Evolutionary conservation across 169 alveolate genomes (phyloP), one percentile per base, ranked within the genome.

Genomic region (Plasmodium gaboni): DNA sequence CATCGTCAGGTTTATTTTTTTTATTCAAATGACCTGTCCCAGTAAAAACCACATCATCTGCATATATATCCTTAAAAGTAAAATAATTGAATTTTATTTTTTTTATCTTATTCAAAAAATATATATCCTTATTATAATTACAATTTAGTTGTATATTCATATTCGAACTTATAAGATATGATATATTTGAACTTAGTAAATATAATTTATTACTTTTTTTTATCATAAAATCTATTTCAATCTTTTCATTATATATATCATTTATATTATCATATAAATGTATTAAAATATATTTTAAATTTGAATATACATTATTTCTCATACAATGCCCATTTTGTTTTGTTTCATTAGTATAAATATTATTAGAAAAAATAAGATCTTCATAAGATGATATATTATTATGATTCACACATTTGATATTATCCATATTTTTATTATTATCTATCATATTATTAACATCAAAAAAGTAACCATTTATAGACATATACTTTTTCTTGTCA

Each of bases 141-240:
- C 24, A 32, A 57, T 17, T 10, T 42, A 80, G 17, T 2, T 50
- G n/a, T 26, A 68, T 17, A 55, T 55, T 67, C 24, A 80, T 59
- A 13, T 80, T 80, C 51, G 61, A 42, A 44, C 90, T 80, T 28
- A 80, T 55, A 50, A 71, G 42, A 48, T 65, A 80, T 24, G 55
- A 68, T 2, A n/a, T 48, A 2, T 10, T 24, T 13, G 50, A 44
- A 28, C 24, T 65, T 8, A 55, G 42, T 32, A 80, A 44, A 48
- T 68, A 17, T 38, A 80, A 50, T 1, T n/a, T 42, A 26, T 80
- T 80, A 60, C 46, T 48, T 50, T 53, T 68, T 38, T 32, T 42
- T 80, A 65, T 19, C 17, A 5, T 38, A 12, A 61, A 80, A 9
- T 38, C 42, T 50, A 80, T 28, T 15, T 67, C 3, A 0, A 80